phyloP scores from a whole-genome alignment of 345 rosid species.

The Aquilaria sinensis region DNA sequence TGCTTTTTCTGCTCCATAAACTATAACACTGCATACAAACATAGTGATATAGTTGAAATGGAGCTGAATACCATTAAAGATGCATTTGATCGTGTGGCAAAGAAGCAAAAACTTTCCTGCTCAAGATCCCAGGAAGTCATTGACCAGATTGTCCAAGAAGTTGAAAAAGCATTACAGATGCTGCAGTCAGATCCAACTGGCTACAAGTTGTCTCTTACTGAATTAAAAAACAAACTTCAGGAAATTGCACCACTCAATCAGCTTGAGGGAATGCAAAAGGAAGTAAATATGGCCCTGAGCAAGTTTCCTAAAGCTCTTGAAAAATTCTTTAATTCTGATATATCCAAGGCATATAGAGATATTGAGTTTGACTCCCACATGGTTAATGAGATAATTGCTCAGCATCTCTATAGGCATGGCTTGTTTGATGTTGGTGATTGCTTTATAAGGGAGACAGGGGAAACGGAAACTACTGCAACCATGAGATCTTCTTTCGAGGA shows the following conservation, averaged over 20 bases:
- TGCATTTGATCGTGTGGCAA: constrained; percentile 72
- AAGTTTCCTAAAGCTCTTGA: constrained; percentile 62
- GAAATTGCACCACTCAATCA: constrained; percentile 40
- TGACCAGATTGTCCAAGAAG: constrained; percentile 44
- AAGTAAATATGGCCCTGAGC: constrained; percentile 46
- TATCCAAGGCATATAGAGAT: constrained; percentile 61
- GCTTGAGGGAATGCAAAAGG: constrained; percentile 59
- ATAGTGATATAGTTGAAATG: constrained; percentile 28
- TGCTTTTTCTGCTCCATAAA: neutral
- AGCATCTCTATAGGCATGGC: constrained; percentile 63
- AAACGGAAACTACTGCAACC: constrained; percentile 32
- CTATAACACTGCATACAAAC: neutral
- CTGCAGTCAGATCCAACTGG: constrained; percentile 21
- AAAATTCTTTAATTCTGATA: constrained; percentile 50
- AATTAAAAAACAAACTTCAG: constrained; percentile 35
- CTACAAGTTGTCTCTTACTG: constrained; percentile 29
- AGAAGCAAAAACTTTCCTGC: constrained; percentile 60
- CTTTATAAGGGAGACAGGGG: constrained; percentile 43
- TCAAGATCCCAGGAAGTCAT: constrained; percentile 50
- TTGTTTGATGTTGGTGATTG: constrained; percentile 62
- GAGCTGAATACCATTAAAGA: constrained; percentile 69
- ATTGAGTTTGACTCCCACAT: constrained; percentile 46
- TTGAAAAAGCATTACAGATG: constrained; percentile 32
- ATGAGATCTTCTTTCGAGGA: constrained; percentile 42
- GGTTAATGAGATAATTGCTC: constrained; percentile 58